Conservation (phyloP, 106 monocot genomes). For the Allium sativum region DNA sequence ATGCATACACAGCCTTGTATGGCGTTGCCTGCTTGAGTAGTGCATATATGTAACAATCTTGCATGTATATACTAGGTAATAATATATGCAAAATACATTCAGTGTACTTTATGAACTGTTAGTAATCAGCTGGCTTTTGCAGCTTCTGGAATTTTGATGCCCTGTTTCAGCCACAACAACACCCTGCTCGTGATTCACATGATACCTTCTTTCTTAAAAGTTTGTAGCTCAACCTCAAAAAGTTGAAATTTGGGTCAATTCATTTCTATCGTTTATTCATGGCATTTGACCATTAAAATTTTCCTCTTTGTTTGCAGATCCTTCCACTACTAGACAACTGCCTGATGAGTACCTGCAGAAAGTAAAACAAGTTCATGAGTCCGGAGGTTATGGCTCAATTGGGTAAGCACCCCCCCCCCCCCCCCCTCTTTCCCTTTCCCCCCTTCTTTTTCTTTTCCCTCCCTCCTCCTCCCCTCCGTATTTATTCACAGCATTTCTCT, state of each 20-base stretch:
- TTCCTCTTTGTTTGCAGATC: constrained; percentile 32
- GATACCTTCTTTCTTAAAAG: constrained; percentile 95
- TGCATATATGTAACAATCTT: too few species aligned
- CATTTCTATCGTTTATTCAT: too few species aligned
- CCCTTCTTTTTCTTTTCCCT: too few species aligned
- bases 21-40: too few species aligned
- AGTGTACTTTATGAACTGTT: too few species aligned
- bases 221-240: constrained; percentile 10
- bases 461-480: too few species aligned
- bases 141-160: constrained; percentile 99
- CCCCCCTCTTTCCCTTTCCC: too few species aligned
- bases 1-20: too few species aligned
- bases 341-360: constrained; percentile 82
- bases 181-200: constrained; percentile 99
- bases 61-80: too few species aligned
- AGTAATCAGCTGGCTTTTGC: background rate
- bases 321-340: constrained; percentile 62
- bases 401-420: constrained; percentile 36
- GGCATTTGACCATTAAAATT: too few species aligned
- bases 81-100: too few species aligned
- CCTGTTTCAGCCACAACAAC: constrained; percentile 94
- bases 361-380: constrained; percentile 78
- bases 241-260: background rate
- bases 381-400: constrained; percentile 83
- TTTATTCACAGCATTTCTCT: too few species aligned